These are phyloP conservation scores for Plasmodium fragile DNA, from an alignment of 169 alveolate species.

Conservation along the genomic window DNA sequence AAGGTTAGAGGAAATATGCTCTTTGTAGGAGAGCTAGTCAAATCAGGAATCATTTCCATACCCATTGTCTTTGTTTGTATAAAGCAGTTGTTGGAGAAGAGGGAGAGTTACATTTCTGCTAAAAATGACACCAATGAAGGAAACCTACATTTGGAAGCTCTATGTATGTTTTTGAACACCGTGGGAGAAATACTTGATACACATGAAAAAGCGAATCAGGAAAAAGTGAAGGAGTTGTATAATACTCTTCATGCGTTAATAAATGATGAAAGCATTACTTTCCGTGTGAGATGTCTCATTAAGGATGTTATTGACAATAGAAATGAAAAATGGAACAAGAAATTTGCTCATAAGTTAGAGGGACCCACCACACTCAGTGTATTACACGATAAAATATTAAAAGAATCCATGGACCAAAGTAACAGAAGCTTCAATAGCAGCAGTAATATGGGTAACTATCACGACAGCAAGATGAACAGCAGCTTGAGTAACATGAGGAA, in stretches of 20 bases:
- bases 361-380: slow-evolving; percentile 75
- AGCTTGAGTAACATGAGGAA: slow-evolving; percentile 38
- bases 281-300: slow-evolving; percentile 88
- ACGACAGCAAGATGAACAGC: slow-evolving; percentile 65
- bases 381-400: slow-evolving; percentile 65
- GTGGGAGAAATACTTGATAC: slow-evolving; percentile 87
- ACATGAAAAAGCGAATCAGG: slow-evolving; percentile 78
- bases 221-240: slow-evolving; percentile 85
- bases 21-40: slow-evolving; percentile 88
- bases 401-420: slow-evolving; percentile 40
- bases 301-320: slow-evolving; percentile 89
- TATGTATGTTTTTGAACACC: slow-evolving; percentile 90
- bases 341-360: slow-evolving; percentile 76
- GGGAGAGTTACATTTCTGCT: slow-evolving; percentile 80
- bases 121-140: slow-evolving; percentile 85
- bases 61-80: slow-evolving; percentile 87
- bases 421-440: slow-evolving; percentile 24
- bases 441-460: slow-evolving; percentile 20
- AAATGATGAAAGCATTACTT: slow-evolving; percentile 83
- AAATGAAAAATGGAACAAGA: slow-evolving; percentile 87
- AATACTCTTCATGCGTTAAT: slow-evolving; percentile 86
- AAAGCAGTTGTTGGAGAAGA: slow-evolving; percentile 85
- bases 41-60: slow-evolving; percentile 88
- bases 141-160: slow-evolving; percentile 87
- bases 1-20: slow-evolving; percentile 91